phyloP scores from a whole-genome alignment of 169 alveolate genomes.

The Babesia bovis region DNA sequence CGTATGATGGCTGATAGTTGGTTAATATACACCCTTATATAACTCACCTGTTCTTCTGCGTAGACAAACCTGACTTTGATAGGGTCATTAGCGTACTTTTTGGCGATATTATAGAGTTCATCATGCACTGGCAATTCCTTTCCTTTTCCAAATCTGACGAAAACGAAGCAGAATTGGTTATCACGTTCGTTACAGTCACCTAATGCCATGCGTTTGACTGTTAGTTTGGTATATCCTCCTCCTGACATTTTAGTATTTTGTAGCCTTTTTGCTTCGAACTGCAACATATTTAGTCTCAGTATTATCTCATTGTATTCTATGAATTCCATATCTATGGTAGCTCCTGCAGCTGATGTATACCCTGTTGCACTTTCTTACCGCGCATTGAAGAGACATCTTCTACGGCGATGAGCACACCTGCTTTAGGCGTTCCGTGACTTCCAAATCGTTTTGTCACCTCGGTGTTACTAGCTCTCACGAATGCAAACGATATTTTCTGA shows the following conservation, averaged over 20 bases:
- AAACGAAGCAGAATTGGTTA: conserved; percentile 68
- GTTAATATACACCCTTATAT: too few relatives aligned
- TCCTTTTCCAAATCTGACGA: conserved; percentile 38
- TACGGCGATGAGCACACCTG: conserved; percentile 64
- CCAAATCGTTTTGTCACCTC: conserved; percentile 54
- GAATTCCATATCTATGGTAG: conserved; percentile 29
- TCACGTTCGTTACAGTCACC: conserved; percentile 76
- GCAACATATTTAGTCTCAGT: conserved; percentile 41
- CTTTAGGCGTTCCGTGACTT: conserved; percentile 32
- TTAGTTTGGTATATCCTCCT: conserved; percentile 67
- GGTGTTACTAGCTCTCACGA: conserved; percentile 62
- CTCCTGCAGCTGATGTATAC: conserved; percentile 12
- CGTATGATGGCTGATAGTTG: conserved; percentile 17
- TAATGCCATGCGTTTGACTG: conserved; percentile 50
- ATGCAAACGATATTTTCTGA: conserved; percentile 63
- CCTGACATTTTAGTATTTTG: conserved; percentile 39
- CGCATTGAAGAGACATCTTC: conserved; percentile 36
- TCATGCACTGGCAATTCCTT: conserved; percentile 49
- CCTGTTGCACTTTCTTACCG: background rate
- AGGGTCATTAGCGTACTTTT: conserved; percentile 70
- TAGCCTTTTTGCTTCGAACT: conserved; percentile 29
- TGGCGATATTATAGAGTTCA: conserved; percentile 69
- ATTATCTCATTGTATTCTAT: conserved; percentile 41
- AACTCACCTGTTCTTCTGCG: conserved; percentile 46
- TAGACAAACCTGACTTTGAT: conserved; percentile 68